Evolutionary conservation across 208 protist genomes (phyloP), one percentile per base, ranked within the genome.

Genomic region (Leishmania guyanensis): DNA sequence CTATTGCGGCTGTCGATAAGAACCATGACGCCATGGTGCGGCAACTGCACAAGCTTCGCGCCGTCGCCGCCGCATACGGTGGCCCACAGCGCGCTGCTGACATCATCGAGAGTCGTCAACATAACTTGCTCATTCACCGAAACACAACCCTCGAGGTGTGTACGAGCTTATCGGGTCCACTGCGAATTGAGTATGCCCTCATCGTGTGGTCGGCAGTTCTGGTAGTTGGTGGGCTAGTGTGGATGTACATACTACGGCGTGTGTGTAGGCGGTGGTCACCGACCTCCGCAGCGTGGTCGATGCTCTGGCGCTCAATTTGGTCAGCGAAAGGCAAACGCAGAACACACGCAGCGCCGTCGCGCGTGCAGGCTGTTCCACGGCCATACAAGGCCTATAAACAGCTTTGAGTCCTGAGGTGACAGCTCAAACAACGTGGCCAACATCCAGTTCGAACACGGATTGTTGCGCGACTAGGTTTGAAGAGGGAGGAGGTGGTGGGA

Each of bases 51-150:
- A 74, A 82, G 20, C 62, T 90, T 70, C 79, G 84, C 54, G 46
- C 39, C 50, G 80, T 89, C 69, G 78, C 80, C 43, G 70, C 53
- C 5, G 82, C 82, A 48, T 79, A 86, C 66, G 89, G 89, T 33
- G 89, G 89, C 17, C 76, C 87, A 43, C 53, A 76, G 17, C 81
- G 87, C 51, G 89, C 87, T 0, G 89, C 86, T 14, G 89, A 91
- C 79, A 85, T 92, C 56, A 72, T 92, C 36, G 85, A 92, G 50
- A 69, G 54, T 4, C 89, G 89, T 26, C 81, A 90, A 75, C 84
- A 80, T 79, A 92, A 91, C 74, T 68, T 88, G 62, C 84, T 89
- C 74, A 76, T 89, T 65, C 78, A 81, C 50, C 85, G 75, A 9
- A 80, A 78, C 50, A 53, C 75, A 68, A 80, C 80, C 33, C 72